Base-by-base conservation (phyloP, 768 basidiomycete genomes). In the Royoungia palumana region DNA sequence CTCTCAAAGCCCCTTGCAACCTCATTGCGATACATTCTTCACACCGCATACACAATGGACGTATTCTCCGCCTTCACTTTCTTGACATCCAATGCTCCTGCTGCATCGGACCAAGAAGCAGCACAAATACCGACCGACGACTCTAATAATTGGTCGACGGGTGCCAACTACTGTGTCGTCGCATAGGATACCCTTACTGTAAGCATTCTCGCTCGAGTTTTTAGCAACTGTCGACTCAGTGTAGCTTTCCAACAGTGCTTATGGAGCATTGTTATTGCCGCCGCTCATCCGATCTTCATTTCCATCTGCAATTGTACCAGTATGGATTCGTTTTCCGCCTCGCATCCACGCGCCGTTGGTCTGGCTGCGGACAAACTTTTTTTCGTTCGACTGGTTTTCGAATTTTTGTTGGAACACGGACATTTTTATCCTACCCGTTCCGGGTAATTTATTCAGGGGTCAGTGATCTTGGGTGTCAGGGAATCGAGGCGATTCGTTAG, bases 371-470 rank as follows among this genome's bases (percentile, higher is more conserved):
- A 49, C 42, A 17, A 16, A 14, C 35, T 38, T n/a, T 14, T 28
- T 63, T 63, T 25, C 53, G 63, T 65, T 64, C 60, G 24, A 12
- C 19, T 20, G 13, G 27, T 6, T 28, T 43, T 32, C 22, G 17
- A 11, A n/a, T 38, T 54, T 56, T 55, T 50, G 53, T 53, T 45
- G 41, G 25, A 46, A 48, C 51, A 56, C 44, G 54, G 59, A 62
- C 53, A 25, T 30, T 22, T 9, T 35, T 46, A 16, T 25, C 20
- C 34, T n/a, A n/a, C n/a, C n/a, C n/a, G n/a, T n/a, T n/a, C n/a
- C n/a, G n/a, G n/a, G n/a, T n/a, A n/a, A n/a, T n/a, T n/a, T n/a
- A n/a, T n/a, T n/a, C n/a, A n/a, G n/a, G n/a, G n/a, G 13, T 42
- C 45, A 34, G 47, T 41, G 35, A 35, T 43, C 21, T 54, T 21